Conservation (phyloP, 2,329 filamentous ascomycete species). For the Penicillium sp. region DNA sequence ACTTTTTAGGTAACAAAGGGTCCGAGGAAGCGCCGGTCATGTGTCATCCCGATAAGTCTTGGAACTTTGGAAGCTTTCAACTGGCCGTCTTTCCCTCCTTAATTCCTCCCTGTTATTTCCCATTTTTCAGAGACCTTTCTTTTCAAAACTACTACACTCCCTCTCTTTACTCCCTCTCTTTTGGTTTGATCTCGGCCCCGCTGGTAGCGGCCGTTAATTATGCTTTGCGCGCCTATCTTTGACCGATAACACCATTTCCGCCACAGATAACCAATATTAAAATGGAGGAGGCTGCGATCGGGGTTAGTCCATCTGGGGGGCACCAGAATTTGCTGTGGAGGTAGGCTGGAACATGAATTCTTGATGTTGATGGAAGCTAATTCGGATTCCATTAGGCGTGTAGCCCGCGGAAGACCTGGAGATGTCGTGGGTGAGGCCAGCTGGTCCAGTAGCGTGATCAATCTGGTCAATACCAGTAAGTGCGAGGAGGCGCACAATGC, state of each 20-base stretch:
- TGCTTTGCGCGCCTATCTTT: conserved; percentile 18
- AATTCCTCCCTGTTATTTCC: neutral
- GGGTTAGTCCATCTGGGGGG: conserved; percentile 22
- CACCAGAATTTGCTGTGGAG: neutral
- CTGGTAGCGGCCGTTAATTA: conserved; percentile 27
- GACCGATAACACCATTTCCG: conserved; percentile 12
- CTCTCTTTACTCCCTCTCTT: neutral
- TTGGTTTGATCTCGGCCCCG: conserved; percentile 14
- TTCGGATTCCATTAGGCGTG: conserved; percentile 23
- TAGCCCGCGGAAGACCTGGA: conserved; percentile 63
- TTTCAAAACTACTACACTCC: conserved; percentile 1
- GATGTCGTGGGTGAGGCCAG: conserved; percentile 72
- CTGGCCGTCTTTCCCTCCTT: conserved; percentile 4
- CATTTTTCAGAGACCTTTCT: conserved; percentile 1
- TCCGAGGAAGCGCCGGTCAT: conserved; percentile 1
- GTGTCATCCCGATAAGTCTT: conserved; percentile 5
- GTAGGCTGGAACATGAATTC: neutral
- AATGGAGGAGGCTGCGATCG: conserved; percentile 34
- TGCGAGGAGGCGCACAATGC: conserved; percentile 32
- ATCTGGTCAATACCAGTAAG: conserved; percentile 90
- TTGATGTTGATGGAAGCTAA: neutral
- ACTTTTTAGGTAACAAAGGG: neutral
- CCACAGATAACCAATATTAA: conserved; percentile 7
- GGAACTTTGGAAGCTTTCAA: neutral
- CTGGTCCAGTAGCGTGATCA: conserved; percentile 88